Evolutionary conservation across 805 yeast genomes (phyloP).

Genomic region (Teunomyces funiuensis): DNA sequence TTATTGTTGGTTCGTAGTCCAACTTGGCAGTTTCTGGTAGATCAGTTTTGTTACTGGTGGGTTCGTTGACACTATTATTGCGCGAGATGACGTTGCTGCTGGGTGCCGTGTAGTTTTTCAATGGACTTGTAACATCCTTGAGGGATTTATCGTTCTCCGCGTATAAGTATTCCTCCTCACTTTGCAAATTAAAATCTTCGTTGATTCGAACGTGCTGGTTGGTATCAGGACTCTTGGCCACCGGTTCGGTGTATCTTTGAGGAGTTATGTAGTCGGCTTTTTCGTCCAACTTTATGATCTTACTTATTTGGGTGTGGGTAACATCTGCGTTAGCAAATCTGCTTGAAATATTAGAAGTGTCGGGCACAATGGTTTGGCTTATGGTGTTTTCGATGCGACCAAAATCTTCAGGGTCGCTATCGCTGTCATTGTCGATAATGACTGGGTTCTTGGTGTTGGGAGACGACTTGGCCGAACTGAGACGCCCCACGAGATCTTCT

Average conservation of each 20-base stretch:
- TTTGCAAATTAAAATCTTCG: slow-evolving; percentile 15
- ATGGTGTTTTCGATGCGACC: slow-evolving; percentile 20
- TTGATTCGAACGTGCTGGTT: slow-evolving; percentile 24
- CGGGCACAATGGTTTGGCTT: slow-evolving; percentile 21
- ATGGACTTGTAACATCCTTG: slow-evolving; percentile 27
- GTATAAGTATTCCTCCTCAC: slow-evolving; percentile 10
- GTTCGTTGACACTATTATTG: slow-evolving; percentile 1
- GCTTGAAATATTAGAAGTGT: slow-evolving; percentile 3
- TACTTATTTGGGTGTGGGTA: slow-evolving; percentile 19
- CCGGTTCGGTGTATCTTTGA: slow-evolving; percentile 30
- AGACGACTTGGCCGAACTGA: slow-evolving; percentile 14
- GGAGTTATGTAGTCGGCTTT: slow-evolving; percentile 27
- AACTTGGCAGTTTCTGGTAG: slow-evolving; percentile 7
- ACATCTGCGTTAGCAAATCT: slow-evolving; percentile 3
- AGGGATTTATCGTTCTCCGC: slow-evolving; percentile 6
- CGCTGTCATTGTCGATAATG: slow-evolving; percentile 24
- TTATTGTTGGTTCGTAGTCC: slow-evolving; percentile 30
- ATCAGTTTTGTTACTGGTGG: slow-evolving; percentile 11
- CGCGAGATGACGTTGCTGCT: neutral
- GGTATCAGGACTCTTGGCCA: slow-evolving; percentile 29
- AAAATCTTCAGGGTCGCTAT: slow-evolving; percentile 26
- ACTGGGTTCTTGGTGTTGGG: slow-evolving; percentile 8
- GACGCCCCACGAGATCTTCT: slow-evolving; percentile 24
- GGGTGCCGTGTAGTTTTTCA: slow-evolving; percentile 14
- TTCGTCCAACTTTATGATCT: slow-evolving; percentile 13